Conservation (phyloP, 306 rosid species). For the Purshia tridentata region DNA sequence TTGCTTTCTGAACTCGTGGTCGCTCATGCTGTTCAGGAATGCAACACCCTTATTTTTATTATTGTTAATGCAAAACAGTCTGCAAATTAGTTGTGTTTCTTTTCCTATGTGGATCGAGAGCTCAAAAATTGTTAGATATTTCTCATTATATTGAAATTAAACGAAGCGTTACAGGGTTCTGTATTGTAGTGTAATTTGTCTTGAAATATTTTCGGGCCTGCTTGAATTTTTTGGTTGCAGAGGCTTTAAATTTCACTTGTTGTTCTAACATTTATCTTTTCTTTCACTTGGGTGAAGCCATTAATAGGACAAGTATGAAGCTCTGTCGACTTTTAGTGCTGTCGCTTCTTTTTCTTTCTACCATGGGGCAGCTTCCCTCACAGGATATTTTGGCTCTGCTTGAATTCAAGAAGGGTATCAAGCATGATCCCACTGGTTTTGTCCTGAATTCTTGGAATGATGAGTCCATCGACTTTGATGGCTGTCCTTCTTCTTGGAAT, state of each 20-base stretch:
- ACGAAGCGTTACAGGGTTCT: constrained; percentile 11
- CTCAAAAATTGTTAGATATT: constrained; percentile 9
- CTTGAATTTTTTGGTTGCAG: constrained; percentile 19
- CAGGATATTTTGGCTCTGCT: constrained; percentile 90
- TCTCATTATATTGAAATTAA: background rate
- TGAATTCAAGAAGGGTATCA: constrained; percentile 85
- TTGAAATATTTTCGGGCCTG: constrained; percentile 11
- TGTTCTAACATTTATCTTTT: constrained; percentile 29
- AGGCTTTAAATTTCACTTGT: constrained; percentile 17
- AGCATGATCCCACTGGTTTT: constrained; percentile 92
- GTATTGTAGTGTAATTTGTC: constrained; percentile 19
- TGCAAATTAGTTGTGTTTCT: constrained; percentile 18
- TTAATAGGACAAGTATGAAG: constrained; percentile 46
- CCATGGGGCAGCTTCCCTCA: constrained; percentile 89
- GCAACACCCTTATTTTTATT: constrained; percentile 12
- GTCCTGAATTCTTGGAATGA: constrained; percentile 94
- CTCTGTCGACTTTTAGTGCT: constrained; percentile 53
- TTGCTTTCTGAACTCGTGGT: constrained; percentile 18
- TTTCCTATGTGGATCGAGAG: constrained; percentile 18
- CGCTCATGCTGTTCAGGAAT: constrained; percentile 24
- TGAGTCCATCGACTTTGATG: constrained; percentile 93
- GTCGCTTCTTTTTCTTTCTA: constrained; percentile 56
- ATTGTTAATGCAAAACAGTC: constrained; percentile 17
- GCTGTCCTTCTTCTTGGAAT: constrained; percentile 98
- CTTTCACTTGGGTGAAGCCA: constrained; percentile 9